phyloP scores from a whole-genome alignment of 768 basidiomycete species.

The Dentipellis sp. region DNA sequence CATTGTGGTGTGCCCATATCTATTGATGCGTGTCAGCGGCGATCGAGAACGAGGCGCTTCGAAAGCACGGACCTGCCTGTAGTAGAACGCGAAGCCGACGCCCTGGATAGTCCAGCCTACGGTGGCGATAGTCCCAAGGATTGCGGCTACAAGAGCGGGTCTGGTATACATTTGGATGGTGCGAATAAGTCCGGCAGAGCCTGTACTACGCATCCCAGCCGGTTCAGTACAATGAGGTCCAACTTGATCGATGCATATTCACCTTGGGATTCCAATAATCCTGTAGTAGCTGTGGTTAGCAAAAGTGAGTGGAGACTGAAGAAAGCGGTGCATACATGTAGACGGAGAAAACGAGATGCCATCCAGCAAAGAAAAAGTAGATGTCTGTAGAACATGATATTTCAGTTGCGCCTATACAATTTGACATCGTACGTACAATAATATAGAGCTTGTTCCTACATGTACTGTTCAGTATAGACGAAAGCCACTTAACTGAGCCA shows the following conservation, averaged over 20 bases:
- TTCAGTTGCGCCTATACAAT: not conserved
- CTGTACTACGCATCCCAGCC: conserved; percentile 47
- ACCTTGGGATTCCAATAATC: conserved; percentile 91
- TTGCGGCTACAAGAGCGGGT: conserved; percentile 67
- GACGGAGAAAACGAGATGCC: conserved; percentile 85
- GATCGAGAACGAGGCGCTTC: conserved; percentile 8
- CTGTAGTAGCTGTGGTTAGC: conserved; percentile 30
- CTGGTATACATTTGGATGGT: conserved; percentile 73
- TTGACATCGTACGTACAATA: conserved; percentile 52
- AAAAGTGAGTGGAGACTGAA: conserved; percentile 13
- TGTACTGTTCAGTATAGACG: conserved; percentile 13
- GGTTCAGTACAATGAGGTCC: conserved; percentile 90
- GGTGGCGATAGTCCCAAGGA: conserved; percentile 74
- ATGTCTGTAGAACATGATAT: conserved; percentile 49
- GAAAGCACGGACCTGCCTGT: conserved; percentile 49
- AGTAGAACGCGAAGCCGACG: conserved; percentile 71
- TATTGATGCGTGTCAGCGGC: conserved; percentile 19
- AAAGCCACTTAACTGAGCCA: conserved; percentile 5
- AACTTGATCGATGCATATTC: conserved; percentile 64
- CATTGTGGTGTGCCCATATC: conserved; percentile 73
- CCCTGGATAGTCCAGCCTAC: conserved; percentile 87
- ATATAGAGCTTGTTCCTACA: conserved; percentile 86
- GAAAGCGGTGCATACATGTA: conserved; percentile 62
- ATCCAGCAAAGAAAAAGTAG: conserved; percentile 95
- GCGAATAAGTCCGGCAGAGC: conserved; percentile 91